A percentile compares a stretch with the other conserved stretches of the same genome.
These are phyloP conservation scores for Leishmania martiniquensis DNA, from an alignment of 208 protist species.

Conservation along the genomic window DNA sequence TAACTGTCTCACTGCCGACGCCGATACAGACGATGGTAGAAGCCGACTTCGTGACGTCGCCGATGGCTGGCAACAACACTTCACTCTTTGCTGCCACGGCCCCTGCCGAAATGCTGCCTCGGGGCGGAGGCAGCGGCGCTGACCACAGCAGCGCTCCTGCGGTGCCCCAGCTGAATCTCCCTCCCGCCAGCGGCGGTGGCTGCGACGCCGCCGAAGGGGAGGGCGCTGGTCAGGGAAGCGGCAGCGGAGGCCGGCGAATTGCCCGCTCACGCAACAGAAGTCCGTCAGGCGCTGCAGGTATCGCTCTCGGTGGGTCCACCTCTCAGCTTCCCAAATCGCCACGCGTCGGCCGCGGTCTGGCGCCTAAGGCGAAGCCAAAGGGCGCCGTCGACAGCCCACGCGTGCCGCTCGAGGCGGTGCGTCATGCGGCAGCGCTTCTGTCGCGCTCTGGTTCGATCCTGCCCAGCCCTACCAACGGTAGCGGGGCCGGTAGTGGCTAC, in stretches of 20 bases:
- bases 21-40: neutral
- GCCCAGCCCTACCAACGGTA: neutral
- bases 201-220: neutral
- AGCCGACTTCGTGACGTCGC: neutral
- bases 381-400: constrained; percentile 41
- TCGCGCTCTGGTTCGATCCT: constrained; percentile 12
- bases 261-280: neutral
- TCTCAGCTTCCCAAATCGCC: constrained; percentile 19
- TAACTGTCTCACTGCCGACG: neutral
- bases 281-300: constrained; percentile 5
- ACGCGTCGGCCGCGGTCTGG: constrained; percentile 38
- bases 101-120: neutral
- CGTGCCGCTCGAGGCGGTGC: constrained; percentile 76
- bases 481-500: neutral
- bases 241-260: neutral
- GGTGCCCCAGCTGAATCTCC: constrained; percentile 16
- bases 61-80: neutral
- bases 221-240: neutral
- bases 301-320: neutral
- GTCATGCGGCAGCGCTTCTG: constrained; percentile 58
- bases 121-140: neutral
- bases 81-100: neutral
- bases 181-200: neutral
- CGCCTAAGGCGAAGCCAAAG: constrained; percentile 83
- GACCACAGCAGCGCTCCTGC: neutral